A percentile compares a stretch with the other conserved stretches of the same genome.
These are phyloP conservation scores for Candida incommunis DNA, from an alignment of 805 yeast genomes.

Conservation along the genomic window DNA sequence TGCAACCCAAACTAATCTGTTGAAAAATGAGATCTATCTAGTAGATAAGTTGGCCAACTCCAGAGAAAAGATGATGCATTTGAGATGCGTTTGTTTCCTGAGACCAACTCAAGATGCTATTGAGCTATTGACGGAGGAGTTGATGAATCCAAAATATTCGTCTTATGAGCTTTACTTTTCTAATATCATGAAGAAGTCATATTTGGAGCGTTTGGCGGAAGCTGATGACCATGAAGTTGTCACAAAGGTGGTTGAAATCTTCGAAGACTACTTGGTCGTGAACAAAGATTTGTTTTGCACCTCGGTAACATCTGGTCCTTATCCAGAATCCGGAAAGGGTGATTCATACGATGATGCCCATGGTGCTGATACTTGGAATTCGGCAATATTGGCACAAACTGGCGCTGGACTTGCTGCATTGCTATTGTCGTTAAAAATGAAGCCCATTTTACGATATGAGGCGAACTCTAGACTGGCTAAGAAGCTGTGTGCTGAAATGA, in stretches of 20 bases:
- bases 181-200: conserved; percentile 59
- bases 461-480: conserved; percentile 48
- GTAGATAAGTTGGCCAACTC: conserved; percentile 50
- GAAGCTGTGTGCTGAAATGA: conserved; percentile 56
- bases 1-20: conserved; percentile 72
- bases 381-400: conserved; percentile 28
- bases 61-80: conserved; percentile 62
- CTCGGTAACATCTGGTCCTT: conserved; percentile 6
- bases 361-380: conserved; percentile 33
- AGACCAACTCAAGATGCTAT: conserved; percentile 60
- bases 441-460: conserved; percentile 73
- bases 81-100: conserved; percentile 67
- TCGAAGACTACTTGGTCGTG: conserved; percentile 67
- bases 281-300: conserved; percentile 52
- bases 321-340: conserved; percentile 4
- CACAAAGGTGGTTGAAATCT: conserved; percentile 62
- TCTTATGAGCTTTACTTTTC: conserved; percentile 67
- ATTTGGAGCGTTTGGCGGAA: conserved; percentile 78
- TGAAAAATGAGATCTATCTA: conserved; percentile 72
- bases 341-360: conserved; percentile 13
- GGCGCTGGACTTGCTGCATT: conserved; percentile 37
- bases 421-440: conserved; percentile 56
- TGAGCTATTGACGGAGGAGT: conserved; percentile 45
- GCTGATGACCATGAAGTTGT: conserved; percentile 79
- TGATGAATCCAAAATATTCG: conserved; percentile 65